Percentiles rank a stretch among this genome's conserved stretches.
These are phyloP conservation scores for Tulasnella sp. DNA, from an alignment of 768 basidiomycete genomes.

Conservation along the genomic window DNA sequence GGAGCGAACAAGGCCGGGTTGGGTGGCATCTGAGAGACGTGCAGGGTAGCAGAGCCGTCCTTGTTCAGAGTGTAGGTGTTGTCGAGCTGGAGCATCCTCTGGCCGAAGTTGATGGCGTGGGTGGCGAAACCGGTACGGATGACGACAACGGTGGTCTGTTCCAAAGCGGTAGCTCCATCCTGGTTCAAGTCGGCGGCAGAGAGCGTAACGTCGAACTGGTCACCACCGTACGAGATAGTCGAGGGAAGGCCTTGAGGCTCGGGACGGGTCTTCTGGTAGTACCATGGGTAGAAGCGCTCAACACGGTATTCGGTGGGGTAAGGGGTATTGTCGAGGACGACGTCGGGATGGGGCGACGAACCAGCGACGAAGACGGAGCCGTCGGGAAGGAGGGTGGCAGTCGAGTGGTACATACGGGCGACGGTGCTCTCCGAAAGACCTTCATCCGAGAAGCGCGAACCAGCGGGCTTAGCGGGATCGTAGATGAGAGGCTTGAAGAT, in stretches of 20 bases:
- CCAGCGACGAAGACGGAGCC: conserved; percentile 79
- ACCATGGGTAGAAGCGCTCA: conserved; percentile 84
- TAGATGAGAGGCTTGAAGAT: conserved; percentile 72
- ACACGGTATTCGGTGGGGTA: conserved; percentile 89
- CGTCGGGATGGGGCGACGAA: conserved; percentile 81
- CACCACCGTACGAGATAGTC: conserved; percentile 48
- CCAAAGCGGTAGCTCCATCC: conserved; percentile 51
- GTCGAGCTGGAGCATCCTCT: conserved; percentile 65
- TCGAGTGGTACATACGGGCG: conserved; percentile 80
- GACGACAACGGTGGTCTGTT: conserved; percentile 62
- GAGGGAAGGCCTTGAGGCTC: conserved; percentile 43
- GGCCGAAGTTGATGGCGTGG: conserved; percentile 46
- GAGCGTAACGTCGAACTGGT: conserved; percentile 47
- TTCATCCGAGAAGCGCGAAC: conserved; percentile 59
- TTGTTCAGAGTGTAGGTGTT: conserved; percentile 53
- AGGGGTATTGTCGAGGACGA: conserved; percentile 48
- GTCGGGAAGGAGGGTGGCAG: conserved; percentile 73
- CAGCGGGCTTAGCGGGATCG: conserved; percentile 56
- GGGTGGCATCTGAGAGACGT: conserved; percentile 64
- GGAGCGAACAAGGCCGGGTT: conserved; percentile 71
- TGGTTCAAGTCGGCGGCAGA: conserved; percentile 42
- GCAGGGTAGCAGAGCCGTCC: conserved; percentile 51
- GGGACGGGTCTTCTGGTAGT: conserved; percentile 52
- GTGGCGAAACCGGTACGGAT: conserved; percentile 46
- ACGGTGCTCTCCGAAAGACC: conserved; percentile 69